These are phyloP conservation scores for Suhomyces anneliseae DNA, from an alignment of 1,139 yeast species.

Conservation along the genomic window DNA sequence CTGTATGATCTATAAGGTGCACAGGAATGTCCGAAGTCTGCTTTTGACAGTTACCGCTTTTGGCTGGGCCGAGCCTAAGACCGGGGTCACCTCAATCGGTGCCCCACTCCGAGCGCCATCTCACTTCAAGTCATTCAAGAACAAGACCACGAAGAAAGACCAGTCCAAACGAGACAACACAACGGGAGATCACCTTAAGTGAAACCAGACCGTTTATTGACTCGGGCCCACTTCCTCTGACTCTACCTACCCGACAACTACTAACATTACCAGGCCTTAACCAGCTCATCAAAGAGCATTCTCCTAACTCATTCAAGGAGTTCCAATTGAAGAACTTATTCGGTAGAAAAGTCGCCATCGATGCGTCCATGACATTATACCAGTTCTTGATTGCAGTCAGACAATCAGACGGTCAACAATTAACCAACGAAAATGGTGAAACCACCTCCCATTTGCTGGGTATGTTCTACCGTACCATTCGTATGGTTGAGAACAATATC, in stretches of 20 bases:
- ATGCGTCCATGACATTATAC: conserved; percentile 87
- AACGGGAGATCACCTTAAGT: too few species aligned
- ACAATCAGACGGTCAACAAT: conserved; percentile 94
- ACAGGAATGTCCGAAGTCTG: too few species aligned
- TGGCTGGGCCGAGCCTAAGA: too few species aligned
- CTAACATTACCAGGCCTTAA: conserved; percentile 54
- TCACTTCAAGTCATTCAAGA: too few species aligned
- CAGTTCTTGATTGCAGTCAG: conserved; percentile 95
- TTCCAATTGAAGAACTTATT: conserved; percentile 82
- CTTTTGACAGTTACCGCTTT: too few species aligned
- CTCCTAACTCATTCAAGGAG: conserved; percentile 76
- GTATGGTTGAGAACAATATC: conserved; percentile 87
- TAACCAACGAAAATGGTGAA: conserved; percentile 85
- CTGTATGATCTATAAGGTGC: background rate
- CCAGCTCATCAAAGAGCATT: conserved; percentile 82
- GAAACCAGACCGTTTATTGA: too few species aligned
- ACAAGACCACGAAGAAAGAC: too few species aligned
- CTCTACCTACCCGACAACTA: background rate
- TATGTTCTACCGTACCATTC: conserved; percentile 85
- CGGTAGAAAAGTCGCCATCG: conserved; percentile 94
- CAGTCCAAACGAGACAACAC: too few species aligned
- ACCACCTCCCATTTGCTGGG: conserved; percentile 97
- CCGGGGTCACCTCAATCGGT: too few species aligned
- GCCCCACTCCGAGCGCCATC: too few species aligned
- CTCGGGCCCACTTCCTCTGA: too few species aligned